phyloP scores from a whole-genome alignment of 306 rosid species.

The Sicyos baderoa region DNA sequence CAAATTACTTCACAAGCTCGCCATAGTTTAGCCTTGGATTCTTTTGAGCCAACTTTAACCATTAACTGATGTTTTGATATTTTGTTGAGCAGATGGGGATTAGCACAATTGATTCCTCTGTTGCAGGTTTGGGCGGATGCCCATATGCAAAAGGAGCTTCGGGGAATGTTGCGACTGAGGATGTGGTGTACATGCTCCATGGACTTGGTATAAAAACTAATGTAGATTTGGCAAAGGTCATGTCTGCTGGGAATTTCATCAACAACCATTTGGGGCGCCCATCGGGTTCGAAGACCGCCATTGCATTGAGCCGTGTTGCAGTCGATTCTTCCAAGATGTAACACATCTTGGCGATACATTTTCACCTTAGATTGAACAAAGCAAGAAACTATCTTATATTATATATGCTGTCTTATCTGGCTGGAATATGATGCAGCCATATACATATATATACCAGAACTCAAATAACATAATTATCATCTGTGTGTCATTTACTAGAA shows the following conservation, averaged over 20 bases:
- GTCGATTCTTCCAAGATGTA: not conserved
- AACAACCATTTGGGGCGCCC: constrained; percentile 57
- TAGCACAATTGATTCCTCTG: constrained; percentile 46
- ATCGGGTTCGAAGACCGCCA: constrained; percentile 65
- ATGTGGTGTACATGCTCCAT: constrained; percentile 83
- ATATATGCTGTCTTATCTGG: not conserved
- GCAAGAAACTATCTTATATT: not conserved
- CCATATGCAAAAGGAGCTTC: constrained; percentile 73
- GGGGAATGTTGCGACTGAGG: constrained; percentile 80
- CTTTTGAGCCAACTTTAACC: not conserved
- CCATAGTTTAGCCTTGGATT: not conserved
- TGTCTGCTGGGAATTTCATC: constrained; percentile 74
- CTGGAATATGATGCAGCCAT: not conserved
- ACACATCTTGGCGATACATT: no score
- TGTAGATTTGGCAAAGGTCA: constrained; percentile 64
- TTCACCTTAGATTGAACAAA: no score
- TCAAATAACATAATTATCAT: not conserved
- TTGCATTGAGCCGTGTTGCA: constrained; percentile 46
- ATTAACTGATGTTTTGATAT: not conserved
- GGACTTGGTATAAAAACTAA: constrained; percentile 74
- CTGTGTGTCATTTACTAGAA: not conserved
- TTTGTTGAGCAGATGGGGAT: constrained; percentile 53
- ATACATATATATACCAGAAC: not conserved
- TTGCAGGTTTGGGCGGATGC: constrained; percentile 63
- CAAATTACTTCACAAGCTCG: not conserved